Evolutionary conservation across 1,284 basidiomycete genomes (phyloP), one percentile per base, ranked within the genome.

Genomic region (Dichomitus squalens): DNA sequence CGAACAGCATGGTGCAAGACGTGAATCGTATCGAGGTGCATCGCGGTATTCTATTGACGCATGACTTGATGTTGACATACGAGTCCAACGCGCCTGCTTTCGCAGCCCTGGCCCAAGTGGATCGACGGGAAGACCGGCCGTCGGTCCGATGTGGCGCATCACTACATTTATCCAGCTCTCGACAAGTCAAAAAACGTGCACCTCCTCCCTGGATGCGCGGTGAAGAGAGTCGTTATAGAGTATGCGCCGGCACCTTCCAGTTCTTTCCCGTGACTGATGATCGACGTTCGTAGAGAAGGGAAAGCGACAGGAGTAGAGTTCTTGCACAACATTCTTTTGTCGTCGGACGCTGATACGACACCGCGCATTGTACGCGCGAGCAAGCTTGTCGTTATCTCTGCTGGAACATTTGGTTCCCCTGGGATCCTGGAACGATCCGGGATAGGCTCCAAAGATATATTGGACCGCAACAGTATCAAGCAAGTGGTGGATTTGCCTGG

Each of bases 221-320:
- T 59, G 55, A 11, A 71, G 71, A 12, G 70, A 70, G 55, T 73
- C 2, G 57, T 67, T 25, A 65, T 73, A 47, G 66, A 68, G 68
- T 68, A 39, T 9, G 63, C 31, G 11, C 1, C 9, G 2, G 7
- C n/a, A 39, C 16, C 27, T 11, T 2, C 25, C 11, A 25, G n/a
- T 35, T n/a, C 6, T n/a, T 14, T 8, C 35, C 2, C 12, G 12
- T 8, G 4, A 14, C 3, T 16, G 1, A 29, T 12, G 9, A 36
- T n/a, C 20, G 34, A 25, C 4, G 0, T 7, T 4, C 7, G 4
- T 12, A 86, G 84, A 58, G 73, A 72, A 12, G 75, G 70, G 23
- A 76, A 75, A 25, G 85, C 85, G 2, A 75, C 80, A 3, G 85
- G 86, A 1, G 78, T 88, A 7, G 83, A 86, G 65, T 86, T 84